Evolutionary conservation across 2,329 filamentous ascomycete species (phyloP), one percentile per base, ranked within the genome.

Genomic region (Lojkania enalia): DNA sequence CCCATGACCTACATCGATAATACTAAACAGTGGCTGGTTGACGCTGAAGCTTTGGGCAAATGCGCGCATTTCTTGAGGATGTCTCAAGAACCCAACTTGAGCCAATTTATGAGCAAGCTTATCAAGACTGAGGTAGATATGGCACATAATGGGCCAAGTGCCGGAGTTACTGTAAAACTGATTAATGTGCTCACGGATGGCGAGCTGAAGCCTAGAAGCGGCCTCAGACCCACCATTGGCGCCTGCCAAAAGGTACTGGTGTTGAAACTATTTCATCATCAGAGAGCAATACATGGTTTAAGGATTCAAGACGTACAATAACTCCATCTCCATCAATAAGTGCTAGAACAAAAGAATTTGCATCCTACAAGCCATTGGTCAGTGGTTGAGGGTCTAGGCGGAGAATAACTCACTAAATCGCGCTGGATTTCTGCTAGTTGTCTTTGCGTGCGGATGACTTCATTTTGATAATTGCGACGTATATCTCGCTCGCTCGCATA

Each of bases 251-350:
- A 75, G 70, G 13, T 76, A 57, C 19, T 65, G 60, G 49, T 77
- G 72, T 40, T 75, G 65, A 52, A 77, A 77, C 70, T 74, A 40
- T 9, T 31, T 13, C 45, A 5, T 41, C 31, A 25, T 44, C 21
- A 27, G 4, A 4, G 20, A 11, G 27, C 14, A 6, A 36, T 9
- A 21, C 19, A 7, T 15, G 9, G 33, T 6, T 11, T n/a, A n/a
- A 20, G 20, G 16, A 15, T 21, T 21, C 16, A 21, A 16, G 4
- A 14, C 18, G 12, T 15, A 74, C 72, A 40, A 74, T 65, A 51
- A 72, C 73, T 18, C 74, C 74, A 60, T 77, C 75, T n/a, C 75
- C 75, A 58, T 77, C 75, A 35, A 77, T 72, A 35, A 77, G 57
- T 29, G 67, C 72, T 55, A 76, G 56, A 11, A 73, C 71, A 46